Base-by-base conservation (phyloP, 2,329 filamentous ascomycete species). In the Aspergillus fumigatus region DNA sequence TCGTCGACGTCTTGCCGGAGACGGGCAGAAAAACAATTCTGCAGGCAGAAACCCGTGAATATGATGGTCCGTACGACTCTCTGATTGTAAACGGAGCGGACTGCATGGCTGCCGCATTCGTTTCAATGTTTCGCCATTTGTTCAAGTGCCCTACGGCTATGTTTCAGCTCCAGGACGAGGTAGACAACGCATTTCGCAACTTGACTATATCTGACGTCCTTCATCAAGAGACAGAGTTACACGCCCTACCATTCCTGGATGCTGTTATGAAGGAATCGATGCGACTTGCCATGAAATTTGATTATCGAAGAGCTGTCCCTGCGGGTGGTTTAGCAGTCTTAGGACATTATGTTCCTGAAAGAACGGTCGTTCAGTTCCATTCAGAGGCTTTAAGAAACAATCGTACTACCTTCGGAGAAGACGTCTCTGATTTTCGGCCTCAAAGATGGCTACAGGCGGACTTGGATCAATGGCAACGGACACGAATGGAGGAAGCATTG, bases 251-350 rank as follows among this genome's bases (percentile, higher is more conserved):
- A 9, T 63, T 63, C 27, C 54, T 65, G 3, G 56, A 63, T 3
- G 60, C 63, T 17, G 55, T 60, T 1, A 47, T 64, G 43, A 65
- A 61, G 27, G 63, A 64, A 48, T 53, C 57, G 4, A 51, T 62
- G 51, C 56, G 63, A n/a, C 45, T 45, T 29, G 19, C 23, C 17
- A 14, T 32, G 3, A 21, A 3, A 3, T 38, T 47, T 3, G 23
- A 48, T 9, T 41, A 41, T 5, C 50, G 56, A 35, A 41, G 56
- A 2, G 9, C n/a, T 14, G n/a, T 54, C 2, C 48, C 60, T 5
- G 4, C 35, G 5, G 54, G 27, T 11, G 41, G 51, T 11, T 45
- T 48, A 2, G 23, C n/a, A 5, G 17, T 54, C 21, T 32, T 25
- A 10, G 47, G 43, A 17, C 21, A 49, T 11, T 49, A 45, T 9